Base-by-base conservation (phyloP, 495 filamentous ascomycete species). In the Durotheca rogersii region DNA sequence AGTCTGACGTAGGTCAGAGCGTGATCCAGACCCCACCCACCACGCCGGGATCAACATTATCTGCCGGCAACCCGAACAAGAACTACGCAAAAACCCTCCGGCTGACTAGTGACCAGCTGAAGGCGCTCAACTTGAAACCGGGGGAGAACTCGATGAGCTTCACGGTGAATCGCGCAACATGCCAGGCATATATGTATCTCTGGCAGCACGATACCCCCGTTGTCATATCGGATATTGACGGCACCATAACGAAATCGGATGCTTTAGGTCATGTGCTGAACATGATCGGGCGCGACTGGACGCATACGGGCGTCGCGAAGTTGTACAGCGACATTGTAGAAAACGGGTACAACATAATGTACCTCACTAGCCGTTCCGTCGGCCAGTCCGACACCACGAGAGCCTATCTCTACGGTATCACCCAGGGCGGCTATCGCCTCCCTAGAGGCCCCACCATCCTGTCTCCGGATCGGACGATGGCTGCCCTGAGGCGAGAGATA, bases 301-400 rank as follows among this genome's bases (percentile, higher is more conserved):
- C 93, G 5, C 93, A 99, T 67, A 77, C 86, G 11, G 93, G 93
- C 12, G 93, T 99, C 15, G 94, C 93, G 17, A 99, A 97, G 71
- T 75, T 99, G 9, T 99, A 96, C 68, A 89, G 85, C 11, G 93
- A 99, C 51, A 99, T 99, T 50, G 87, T 84, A 6, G 84, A 85
- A 51, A 99, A 99, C 63, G 93, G 93, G 2, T 99, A 99, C 73
- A 95, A 99, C 65, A 90, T 99, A 58, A 87, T 99, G 77, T 99
- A 99, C 62, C 80, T 99, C 27, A 99, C 94, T 0, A 93, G 87
- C 70, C 84, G 93, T 33, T 89, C 88, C 6, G 90, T 96, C 36
- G 93, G 93, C 0, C 92, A 95, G 67, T 85, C 93, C 17, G 93
- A 99, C 67, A 90, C 79, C 0, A 99, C 93, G 6, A 74, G 94